Percentiles rank a stretch among this genome's conserved stretches.
phyloP scores from a whole-genome alignment of 2,329 filamentous ascomycete genomes.

The Pestalotiopsis sp. region DNA sequence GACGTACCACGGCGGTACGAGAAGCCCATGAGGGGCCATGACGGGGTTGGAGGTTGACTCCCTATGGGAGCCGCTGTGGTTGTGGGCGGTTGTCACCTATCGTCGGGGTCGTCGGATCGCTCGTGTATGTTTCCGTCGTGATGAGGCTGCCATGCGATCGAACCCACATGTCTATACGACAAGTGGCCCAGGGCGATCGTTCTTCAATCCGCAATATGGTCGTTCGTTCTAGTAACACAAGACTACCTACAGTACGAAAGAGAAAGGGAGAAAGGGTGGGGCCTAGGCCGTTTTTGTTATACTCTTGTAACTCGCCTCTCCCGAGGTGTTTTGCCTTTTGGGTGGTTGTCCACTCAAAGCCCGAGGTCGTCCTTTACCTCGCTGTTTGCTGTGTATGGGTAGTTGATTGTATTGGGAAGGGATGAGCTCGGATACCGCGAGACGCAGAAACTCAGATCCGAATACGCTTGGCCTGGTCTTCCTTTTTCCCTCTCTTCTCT shows the following conservation, averaged over 20 bases:
- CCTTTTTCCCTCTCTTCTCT: neutral
- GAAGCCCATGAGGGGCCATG: constrained; percentile 11
- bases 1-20: constrained; percentile 16
- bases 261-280: neutral
- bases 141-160: neutral
- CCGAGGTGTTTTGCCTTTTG: neutral
- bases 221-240: neutral
- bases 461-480: neutral
- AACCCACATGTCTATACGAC: neutral
- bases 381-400: neutral
- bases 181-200: neutral
- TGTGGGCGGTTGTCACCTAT: neutral
- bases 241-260: neutral
- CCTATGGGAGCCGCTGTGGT: neutral
- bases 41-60: neutral
- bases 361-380: neutral
- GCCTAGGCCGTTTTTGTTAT: neutral
- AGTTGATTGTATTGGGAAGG: neutral
- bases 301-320: neutral
- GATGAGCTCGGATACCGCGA: neutral
- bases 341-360: neutral
- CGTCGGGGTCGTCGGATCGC: neutral
- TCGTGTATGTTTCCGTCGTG: neutral
- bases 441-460: neutral
- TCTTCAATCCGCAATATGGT: neutral